Evolutionary conservation across 148 eudicot genomes (phyloP), one percentile per base, ranked within the genome.

Genomic region (Polygonum aviculare): DNA sequence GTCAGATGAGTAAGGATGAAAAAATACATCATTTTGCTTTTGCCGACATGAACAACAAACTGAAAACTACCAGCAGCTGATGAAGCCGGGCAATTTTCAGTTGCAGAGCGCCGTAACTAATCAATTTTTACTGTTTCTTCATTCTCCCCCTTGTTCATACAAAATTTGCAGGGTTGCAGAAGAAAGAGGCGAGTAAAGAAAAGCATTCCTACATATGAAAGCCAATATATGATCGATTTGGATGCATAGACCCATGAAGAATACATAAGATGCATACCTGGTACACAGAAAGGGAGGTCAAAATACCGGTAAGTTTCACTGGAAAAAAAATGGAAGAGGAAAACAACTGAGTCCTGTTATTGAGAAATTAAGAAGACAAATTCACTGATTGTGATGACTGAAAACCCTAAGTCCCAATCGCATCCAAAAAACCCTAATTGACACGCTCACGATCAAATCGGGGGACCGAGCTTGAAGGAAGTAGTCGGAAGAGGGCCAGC

Each of bases 291-390:
- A 72, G 75, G 75, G 35, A 72, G 75, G 26, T 72, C 75, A 72
- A 72, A 72, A 48, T 72, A 72, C 50, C 75, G 75, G 54, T 72
- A 72, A 19, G 75, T 72, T 72, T 72, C 75, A 72, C 75, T 72
- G 75, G 33, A 72, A 26, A 41, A 45, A 44, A 26, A 26, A 26
- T 26, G 26, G 36, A 12, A 72, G 38, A 72, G 38, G 72, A n/a
- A 67, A 67, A 67, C 9, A 67, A 12, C 14, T 67, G 1, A 67
- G 72, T 12, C 21, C 15, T 67, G 38, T 38, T 36, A 67, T 67
- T 60, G 0, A 35, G 72, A 10, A 67, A 36, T 67, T 5, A 15
- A n/a, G 38, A 38, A 35, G 19, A 67, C 36, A 63, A 67, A 14
- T 1, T 62, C 45, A 67, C 21, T 67, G 19, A 67, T 36, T n/a